A percentile compares a stretch with the other conserved stretches of the same genome.
Conservation (phyloP, 768 basidiomycete species). For the Boletus speciosus region DNA sequence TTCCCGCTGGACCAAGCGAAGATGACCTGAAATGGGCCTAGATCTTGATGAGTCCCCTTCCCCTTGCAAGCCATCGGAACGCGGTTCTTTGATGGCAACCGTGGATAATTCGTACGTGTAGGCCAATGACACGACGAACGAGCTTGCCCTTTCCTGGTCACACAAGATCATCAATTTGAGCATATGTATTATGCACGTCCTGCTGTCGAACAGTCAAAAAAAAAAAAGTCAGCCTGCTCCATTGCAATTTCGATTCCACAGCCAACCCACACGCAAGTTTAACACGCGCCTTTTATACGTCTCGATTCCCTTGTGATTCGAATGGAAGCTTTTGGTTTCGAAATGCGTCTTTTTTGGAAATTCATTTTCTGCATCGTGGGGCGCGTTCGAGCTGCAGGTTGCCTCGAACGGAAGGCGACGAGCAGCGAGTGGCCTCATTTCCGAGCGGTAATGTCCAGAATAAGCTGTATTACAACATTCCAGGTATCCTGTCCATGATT, state of each 20-base stretch:
- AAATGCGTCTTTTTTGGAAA: constrained; percentile 5
- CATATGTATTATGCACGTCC: no score
- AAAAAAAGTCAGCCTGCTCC: not conserved
- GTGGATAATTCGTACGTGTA: not conserved
- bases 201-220: no score
- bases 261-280: not conserved
- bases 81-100: constrained; percentile 6
- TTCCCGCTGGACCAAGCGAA: constrained; percentile 44
- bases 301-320: constrained; percentile 1
- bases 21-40: constrained; percentile 46
- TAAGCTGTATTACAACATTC: constrained; percentile 36
- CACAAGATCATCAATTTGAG: constrained; percentile 10
- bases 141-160: constrained; percentile 4
- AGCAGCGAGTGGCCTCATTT: constrained; percentile 7
- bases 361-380: constrained; percentile 2
- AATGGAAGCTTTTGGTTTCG: constrained; percentile 15
- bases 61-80: not conserved
- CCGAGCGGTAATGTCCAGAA: constrained; percentile 25
- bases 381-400: not conserved
- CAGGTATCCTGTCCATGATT: constrained; percentile 33
- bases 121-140: not conserved
- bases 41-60: constrained; percentile 4
- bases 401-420: not conserved
- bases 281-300: constrained; percentile 1
- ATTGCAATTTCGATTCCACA: not conserved